These are phyloP conservation scores for Laguncularia racemosa DNA, from an alignment of 345 rosid genomes.

Conservation along the genomic window DNA sequence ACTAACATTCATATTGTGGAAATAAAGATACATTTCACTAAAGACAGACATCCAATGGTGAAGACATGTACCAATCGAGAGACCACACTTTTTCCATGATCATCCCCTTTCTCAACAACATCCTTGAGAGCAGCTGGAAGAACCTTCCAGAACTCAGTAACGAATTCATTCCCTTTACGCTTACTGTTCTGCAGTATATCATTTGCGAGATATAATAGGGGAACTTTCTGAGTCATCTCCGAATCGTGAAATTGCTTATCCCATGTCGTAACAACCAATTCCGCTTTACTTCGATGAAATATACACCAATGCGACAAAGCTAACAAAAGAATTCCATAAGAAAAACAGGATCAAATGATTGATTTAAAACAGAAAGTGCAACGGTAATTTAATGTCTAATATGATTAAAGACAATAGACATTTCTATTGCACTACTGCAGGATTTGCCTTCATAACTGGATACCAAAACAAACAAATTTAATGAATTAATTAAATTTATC, in stretches of 20 bases:
- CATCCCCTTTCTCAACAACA: constrained; percentile 65
- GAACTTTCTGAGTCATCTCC: constrained; percentile 71
- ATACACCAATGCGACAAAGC: constrained; percentile 98
- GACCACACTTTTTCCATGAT: constrained; percentile 64
- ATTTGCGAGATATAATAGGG: constrained; percentile 84
- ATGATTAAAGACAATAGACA: too few species aligned
- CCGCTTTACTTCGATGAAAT: constrained; percentile 82
- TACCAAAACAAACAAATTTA: too few species aligned
- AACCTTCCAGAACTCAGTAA: constrained; percentile 86
- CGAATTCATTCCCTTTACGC: constrained; percentile 90
- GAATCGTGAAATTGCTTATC: constrained; percentile 82
- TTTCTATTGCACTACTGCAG: too few species aligned
- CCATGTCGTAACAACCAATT: constrained; percentile 84
- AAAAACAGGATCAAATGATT: neutral
- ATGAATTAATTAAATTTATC: too few species aligned
- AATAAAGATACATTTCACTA: neutral
- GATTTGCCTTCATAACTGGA: too few species aligned
- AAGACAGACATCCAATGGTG: neutral
- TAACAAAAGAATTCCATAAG: constrained; percentile 12
- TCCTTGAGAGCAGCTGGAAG: constrained; percentile 86
- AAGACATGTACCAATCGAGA: constrained; percentile 53
- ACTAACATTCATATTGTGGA: too few species aligned
- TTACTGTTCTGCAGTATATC: constrained; percentile 95
- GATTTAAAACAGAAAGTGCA: neutral
- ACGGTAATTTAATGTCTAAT: too few species aligned